phyloP scores from a whole-genome alignment of 345 rosid species.

The Citrus hindsii region DNA sequence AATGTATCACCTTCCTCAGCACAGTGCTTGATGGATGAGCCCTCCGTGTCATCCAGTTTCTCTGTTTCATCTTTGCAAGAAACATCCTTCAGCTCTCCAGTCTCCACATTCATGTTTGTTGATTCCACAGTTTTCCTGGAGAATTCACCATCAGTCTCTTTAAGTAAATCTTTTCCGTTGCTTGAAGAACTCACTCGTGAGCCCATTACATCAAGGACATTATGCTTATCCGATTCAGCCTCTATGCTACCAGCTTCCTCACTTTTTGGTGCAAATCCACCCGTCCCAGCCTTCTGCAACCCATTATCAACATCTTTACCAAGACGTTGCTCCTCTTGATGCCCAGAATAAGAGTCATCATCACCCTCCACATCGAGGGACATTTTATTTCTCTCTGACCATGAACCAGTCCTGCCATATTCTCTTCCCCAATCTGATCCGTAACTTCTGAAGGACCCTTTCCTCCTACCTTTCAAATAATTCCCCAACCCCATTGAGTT shows the following conservation, averaged over 20 bases:
- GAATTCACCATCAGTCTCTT: constrained; percentile 37
- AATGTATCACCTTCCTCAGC: constrained; percentile 30
- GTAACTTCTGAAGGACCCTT: constrained; percentile 45
- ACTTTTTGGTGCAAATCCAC: constrained; percentile 37
- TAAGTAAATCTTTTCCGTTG: constrained; percentile 34
- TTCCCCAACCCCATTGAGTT: constrained; percentile 49
- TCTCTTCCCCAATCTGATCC: constrained; percentile 67
- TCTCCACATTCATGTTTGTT: constrained; percentile 26
- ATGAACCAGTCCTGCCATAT: constrained; percentile 63
- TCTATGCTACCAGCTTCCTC: constrained; percentile 54
- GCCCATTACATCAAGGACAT: constrained; percentile 42
- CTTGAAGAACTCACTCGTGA: constrained; percentile 53
- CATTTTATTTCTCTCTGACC: constrained; percentile 58
- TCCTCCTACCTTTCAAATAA: constrained; percentile 59
- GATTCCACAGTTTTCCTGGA: constrained; percentile 43
- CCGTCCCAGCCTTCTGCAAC: constrained; percentile 44
- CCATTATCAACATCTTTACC: constrained; percentile 50
- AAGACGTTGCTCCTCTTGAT: constrained; percentile 52
- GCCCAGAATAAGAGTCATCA: constrained; percentile 44
- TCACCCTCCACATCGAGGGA: constrained; percentile 55
- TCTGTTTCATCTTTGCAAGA: constrained; percentile 32
- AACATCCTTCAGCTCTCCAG: constrained; percentile 42
- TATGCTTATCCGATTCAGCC: constrained; percentile 43
- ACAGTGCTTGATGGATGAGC: constrained; percentile 24
- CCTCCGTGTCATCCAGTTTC: constrained; percentile 38